These are phyloP conservation scores for Phoma herbarum DNA, from an alignment of 2,329 filamentous ascomycete genomes.

Conservation along the genomic window DNA sequence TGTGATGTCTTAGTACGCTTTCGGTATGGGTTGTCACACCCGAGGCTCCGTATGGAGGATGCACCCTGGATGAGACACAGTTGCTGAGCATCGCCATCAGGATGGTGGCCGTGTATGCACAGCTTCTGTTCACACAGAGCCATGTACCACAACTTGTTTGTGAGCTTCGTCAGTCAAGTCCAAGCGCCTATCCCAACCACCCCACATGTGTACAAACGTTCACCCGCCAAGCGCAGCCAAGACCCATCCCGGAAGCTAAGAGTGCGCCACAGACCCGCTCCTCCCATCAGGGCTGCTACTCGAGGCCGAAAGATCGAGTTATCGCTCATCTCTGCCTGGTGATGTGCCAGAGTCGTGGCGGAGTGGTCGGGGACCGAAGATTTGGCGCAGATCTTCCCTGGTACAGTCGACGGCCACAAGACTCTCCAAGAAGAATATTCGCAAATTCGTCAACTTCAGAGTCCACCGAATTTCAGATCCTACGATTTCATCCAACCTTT, in stretches of 20 bases:
- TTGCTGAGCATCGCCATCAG: neutral
- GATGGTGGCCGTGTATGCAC: neutral
- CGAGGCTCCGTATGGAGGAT: neutral
- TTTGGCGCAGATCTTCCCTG: neutral
- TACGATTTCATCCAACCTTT: neutral
- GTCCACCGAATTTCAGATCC: neutral
- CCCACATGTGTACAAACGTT: conserved; percentile 6
- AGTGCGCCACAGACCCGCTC: conserved; percentile 1
- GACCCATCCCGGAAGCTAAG: conserved; percentile 19
- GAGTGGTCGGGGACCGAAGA: no score
- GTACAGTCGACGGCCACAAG: neutral
- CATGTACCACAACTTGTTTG: neutral
- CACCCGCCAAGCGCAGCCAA: conserved; percentile 29
- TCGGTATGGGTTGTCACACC: neutral
- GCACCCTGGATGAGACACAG: neutral
- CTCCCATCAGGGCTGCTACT: neutral
- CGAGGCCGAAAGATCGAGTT: neutral
- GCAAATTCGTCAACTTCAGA: no score
- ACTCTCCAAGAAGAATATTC: neutral
- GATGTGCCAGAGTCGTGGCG: neutral
- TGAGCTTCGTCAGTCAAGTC: conserved; percentile 3
- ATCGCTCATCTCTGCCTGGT: neutral
- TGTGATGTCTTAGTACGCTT: neutral
- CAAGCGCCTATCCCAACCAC: conserved; percentile 8
- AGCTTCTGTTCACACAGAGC: no score